These are phyloP conservation scores for Hymenoscyphus repandus DNA, from an alignment of 2,329 filamentous ascomycete species.

Conservation along the genomic window DNA sequence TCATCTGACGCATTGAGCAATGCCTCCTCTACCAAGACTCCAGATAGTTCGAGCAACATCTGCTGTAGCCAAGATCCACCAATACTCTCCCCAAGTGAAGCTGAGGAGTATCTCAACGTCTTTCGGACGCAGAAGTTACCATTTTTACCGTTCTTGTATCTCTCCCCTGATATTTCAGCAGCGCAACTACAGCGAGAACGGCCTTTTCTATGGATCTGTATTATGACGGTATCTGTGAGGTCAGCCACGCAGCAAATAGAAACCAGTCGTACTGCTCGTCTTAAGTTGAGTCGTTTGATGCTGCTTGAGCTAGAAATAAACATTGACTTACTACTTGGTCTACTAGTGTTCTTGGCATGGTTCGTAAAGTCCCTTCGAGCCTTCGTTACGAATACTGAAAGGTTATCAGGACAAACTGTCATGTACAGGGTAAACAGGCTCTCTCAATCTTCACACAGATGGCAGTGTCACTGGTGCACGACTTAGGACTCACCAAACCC, in stretches of 20 bases:
- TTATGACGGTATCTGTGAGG: slow-evolving; percentile 42
- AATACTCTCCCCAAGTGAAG: slow-evolving; percentile 32
- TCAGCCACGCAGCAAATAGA: slow-evolving; percentile 36
- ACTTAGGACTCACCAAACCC: slow-evolving; percentile 31
- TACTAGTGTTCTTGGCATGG: slow-evolving; percentile 31
- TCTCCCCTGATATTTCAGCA: slow-evolving; percentile 36
- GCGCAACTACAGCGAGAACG: slow-evolving; percentile 35
- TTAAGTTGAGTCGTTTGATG: slow-evolving; percentile 41
- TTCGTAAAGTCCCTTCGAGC: background rate
- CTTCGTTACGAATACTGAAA: background rate
- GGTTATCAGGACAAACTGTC: background rate
- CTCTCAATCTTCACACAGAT: background rate
- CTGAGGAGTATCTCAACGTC: slow-evolving; percentile 35
- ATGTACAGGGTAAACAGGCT: slow-evolving; percentile 13
- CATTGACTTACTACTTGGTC: slow-evolving; percentile 47
- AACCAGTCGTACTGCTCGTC: slow-evolving; percentile 38
- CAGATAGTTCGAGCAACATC: background rate
- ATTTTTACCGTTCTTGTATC: slow-evolving; percentile 41
- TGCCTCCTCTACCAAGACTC: background rate
- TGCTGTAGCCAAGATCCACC: background rate
- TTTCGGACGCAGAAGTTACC: slow-evolving; percentile 39
- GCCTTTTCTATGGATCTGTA: slow-evolving; percentile 47
- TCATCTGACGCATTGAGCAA: background rate
- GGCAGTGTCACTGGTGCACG: background rate
- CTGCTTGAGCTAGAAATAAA: slow-evolving; percentile 44